phyloP scores from a whole-genome alignment of 2,329 filamentous ascomycete species.

The Alternaria sp. region DNA sequence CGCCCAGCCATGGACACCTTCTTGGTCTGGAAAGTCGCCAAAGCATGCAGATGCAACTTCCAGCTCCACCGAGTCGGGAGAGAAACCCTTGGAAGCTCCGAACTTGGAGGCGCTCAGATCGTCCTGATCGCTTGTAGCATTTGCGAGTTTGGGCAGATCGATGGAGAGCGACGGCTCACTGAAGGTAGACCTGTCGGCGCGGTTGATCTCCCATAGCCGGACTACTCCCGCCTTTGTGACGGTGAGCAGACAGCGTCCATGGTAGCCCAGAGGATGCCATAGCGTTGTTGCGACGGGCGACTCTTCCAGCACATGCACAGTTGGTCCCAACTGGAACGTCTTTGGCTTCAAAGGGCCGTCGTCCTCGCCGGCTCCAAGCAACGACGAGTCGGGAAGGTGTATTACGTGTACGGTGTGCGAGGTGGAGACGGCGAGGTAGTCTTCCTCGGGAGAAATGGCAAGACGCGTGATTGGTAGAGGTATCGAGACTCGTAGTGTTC shows the following conservation, averaged over 20 bases:
- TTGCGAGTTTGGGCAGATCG: slow-evolving; percentile 87
- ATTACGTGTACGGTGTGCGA: slow-evolving; percentile 88
- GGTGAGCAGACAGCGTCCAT: slow-evolving; percentile 83
- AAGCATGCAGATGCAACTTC: slow-evolving; percentile 92
- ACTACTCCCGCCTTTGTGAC: slow-evolving; percentile 89
- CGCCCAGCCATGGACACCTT: slow-evolving; percentile 77
- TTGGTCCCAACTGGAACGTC: slow-evolving; percentile 90
- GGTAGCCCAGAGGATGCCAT: slow-evolving; percentile 92
- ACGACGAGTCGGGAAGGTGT: slow-evolving; percentile 80
- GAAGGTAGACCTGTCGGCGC: slow-evolving; percentile 86
- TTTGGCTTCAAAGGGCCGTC: slow-evolving; percentile 77
- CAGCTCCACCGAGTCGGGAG: slow-evolving; percentile 90
- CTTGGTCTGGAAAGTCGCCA: slow-evolving; percentile 69
- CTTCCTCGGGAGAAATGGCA: slow-evolving; percentile 80
- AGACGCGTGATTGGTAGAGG: slow-evolving; percentile 87
- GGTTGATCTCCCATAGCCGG: slow-evolving; percentile 87
- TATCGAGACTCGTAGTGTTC: slow-evolving; percentile 75
- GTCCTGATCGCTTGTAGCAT: slow-evolving; percentile 82
- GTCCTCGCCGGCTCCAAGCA: slow-evolving; percentile 73
- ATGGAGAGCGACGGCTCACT: slow-evolving; percentile 83
- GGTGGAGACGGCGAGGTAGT: slow-evolving; percentile 86
- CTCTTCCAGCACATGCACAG: slow-evolving; percentile 87
- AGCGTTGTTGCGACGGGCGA: slow-evolving; percentile 80
- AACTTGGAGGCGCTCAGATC: slow-evolving; percentile 82
- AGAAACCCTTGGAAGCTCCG: slow-evolving; percentile 81